Base-by-base conservation (phyloP, 768 basidiomycete genomes). In the Phanerodontia chrysosporium region DNA sequence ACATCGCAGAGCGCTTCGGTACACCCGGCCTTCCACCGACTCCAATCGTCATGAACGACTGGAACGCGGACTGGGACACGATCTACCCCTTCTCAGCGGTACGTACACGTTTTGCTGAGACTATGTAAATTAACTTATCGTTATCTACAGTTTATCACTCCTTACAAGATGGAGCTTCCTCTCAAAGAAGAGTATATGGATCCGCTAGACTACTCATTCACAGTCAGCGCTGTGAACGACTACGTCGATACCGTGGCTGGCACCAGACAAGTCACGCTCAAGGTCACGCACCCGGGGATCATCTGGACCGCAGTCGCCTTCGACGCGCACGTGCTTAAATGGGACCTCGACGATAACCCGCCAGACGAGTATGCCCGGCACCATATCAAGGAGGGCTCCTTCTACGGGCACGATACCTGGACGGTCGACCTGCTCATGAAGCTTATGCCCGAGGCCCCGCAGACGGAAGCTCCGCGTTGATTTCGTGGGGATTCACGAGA, bases 261-360 rank as follows among this genome's bases (percentile, higher is more conserved):
- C 1, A 89, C 87, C 1, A 80, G 93, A 55, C 82, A 78, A 59
- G 66, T 96, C 48, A 87, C 83, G 4, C 68, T 95, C n/a, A 71
- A 78, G 49, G 78, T 95, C 32, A 74, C 81, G 27, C 91, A 95
- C 70, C 90, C 90, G 1, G 88, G 85, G 2, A 74, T 95, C 45
- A 95, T 94, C 53, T 92, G 93, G 94, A 90, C 92, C 3, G 85
- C 12, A 3, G 81, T 98, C 55, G 89, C 94, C 0, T 97, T 98
- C 67, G 90, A 95, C 51, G 95, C 92, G 0, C 88, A 95, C 60
- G 91, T 98, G 14, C 71, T 95, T 8, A 73, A 81, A 55, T 98
- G 95, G 95, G 85, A 83, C 16, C 77, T 95, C 36, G 89, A 92
- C 62, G 76, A 86, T 61, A 82, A 84, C 56, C 94, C 96, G 1